A percentile compares a stretch with the other conserved stretches of the same genome.
Evolutionary conservation across 169 alveolate genomes (phyloP).

Genomic region (Eimeria acervulina): DNA sequence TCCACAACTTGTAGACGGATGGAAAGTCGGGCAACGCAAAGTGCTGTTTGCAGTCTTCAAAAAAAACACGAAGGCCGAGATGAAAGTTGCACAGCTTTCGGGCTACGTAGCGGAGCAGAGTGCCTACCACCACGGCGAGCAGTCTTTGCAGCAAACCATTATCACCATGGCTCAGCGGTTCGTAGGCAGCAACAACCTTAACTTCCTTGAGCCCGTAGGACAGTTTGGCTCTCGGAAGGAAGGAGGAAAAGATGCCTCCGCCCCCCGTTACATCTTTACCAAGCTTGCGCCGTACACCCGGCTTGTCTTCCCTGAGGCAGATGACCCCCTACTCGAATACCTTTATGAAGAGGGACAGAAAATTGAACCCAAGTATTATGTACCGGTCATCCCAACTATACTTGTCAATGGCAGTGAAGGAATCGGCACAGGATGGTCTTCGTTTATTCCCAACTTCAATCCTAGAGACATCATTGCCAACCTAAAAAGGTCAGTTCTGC

Average conservation of each 20-base stretch:
- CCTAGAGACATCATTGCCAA: slow-evolving; percentile 97
- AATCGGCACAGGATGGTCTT: slow-evolving; percentile 98
- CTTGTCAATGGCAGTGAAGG: slow-evolving; percentile 99
- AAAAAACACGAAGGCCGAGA: slow-evolving; percentile 96
- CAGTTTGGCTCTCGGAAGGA: slow-evolving; percentile 99
- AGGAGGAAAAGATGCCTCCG: slow-evolving; percentile 99
- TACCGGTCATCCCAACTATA: slow-evolving; percentile 99
- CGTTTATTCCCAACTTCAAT: slow-evolving; percentile 97
- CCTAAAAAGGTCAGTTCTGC: slow-evolving; percentile 86
- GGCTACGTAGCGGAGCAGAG: slow-evolving; percentile 99
- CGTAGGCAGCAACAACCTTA: slow-evolving; percentile 97
- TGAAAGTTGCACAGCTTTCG: slow-evolving; percentile 97
- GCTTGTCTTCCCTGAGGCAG: slow-evolving; percentile 91
- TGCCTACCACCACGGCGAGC: slow-evolving; percentile 99
- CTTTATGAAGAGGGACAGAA: slow-evolving; percentile 98
- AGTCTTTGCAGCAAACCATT: slow-evolving; percentile 97
- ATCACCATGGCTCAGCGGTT: slow-evolving; percentile 99
- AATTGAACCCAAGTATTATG: slow-evolving; percentile 99
- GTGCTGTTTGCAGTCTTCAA: slow-evolving; percentile 98
- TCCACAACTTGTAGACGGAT: slow-evolving; percentile 99
- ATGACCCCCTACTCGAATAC: slow-evolving; percentile 88
- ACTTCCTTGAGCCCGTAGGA: slow-evolving; percentile 88
- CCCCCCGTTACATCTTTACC: slow-evolving; percentile 96
- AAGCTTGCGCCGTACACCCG: slow-evolving; percentile 92
- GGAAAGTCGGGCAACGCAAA: slow-evolving; percentile 99